Base-by-base conservation (phyloP, 1,284 basidiomycete species). In the Cystobasidium pallidum region DNA sequence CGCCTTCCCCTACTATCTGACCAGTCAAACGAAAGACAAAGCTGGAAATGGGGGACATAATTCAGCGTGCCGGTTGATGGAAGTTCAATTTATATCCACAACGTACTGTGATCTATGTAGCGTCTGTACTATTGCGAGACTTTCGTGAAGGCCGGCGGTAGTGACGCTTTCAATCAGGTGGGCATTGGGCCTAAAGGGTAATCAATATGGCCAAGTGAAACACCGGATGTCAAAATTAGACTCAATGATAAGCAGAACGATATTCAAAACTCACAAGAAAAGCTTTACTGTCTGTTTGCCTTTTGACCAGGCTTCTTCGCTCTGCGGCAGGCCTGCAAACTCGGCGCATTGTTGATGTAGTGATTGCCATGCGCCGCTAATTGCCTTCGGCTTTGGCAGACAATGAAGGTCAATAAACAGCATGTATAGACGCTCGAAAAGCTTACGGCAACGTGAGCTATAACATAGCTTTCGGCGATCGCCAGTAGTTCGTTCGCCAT, bases 81-180 rank as follows among this genome's bases (percentile, higher is more conserved):
- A 36, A 6, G 2, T 28, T 24, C 49, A 26, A 24, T 7, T 11
- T 2, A 55, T 2, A n/a, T 24, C 6, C 2, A 15, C 19, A 28
- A 67, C 66, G 15, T 21, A 67, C 67, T 73, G 66, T 6, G 66
- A 57, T 49, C 66, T 28, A 26, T 63, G 47, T 13, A 34, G 1
- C 0, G 66, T 73, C 51, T 73, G 72, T 7, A 73, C 39, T 8
- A 64, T 26, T 21, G 66, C 66, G 17, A 73, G 19, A 28, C 54
- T 26, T 15, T 47, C 49, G 51, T 72, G 70, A 13, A 68, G 34
- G 28, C 41, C 36, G 0, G 17, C 41, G 36, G 57, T 24, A 30
- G 47, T 55, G 24, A 73, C 66, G 30, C 58, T 57, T 57, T 73
- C 72, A 24, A 73, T 61, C 3, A 49, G 49, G 39, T 73, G 72